Evolutionary conservation across 2,329 filamentous ascomycete species (phyloP), one percentile per base, ranked within the genome.

Genomic region (Zymoseptoria passerinii): DNA sequence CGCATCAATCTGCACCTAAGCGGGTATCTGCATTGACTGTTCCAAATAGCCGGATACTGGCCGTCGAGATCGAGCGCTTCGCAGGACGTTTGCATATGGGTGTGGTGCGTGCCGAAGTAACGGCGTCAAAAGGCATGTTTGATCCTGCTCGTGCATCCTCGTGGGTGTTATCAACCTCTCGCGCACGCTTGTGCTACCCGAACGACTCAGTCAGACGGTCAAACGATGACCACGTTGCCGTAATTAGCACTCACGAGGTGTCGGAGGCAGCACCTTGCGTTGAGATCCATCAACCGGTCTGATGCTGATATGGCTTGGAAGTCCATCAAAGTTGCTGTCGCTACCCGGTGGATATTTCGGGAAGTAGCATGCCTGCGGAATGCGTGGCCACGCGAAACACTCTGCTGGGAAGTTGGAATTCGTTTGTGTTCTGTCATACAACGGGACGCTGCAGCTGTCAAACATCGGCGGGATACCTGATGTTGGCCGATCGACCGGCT

Each of bases 361-460:
- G 29, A 58, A 54, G 58, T 23, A 57, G 57, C 60, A 62, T 64
- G 55, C 60, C 61, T 57, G 50, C 49, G 58, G 44, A 51, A 52
- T 50, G 50, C 53, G 52, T 55, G 9, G 54, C 61, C 61, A 61
- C 59, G 61, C 57, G 60, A 61, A 51, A 54, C 49, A 57, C 55
- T 48, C 53, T 53, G 57, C 28, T 28, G 50, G 50, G 56, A 57
- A 59, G 50, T 29, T 53, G 48, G 53, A 58, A 53, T 54, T 51
- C 60, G 58, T 57, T 58, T 61, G 61, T 62, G 58, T 56, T 54
- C 52, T 49, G 52, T 53, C 55, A 51, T 57, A 58, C 58, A n/a
- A 59, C 57, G 62, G 60, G 51, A 56, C 53, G 53, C 51, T 59
- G 60, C 62, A 61, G 57, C 55, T 63, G 61, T 62, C 61, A 62